These are phyloP conservation scores for Stephania cephalantha DNA, from an alignment of 164 flowering plant genomes.

Conservation along the genomic window DNA sequence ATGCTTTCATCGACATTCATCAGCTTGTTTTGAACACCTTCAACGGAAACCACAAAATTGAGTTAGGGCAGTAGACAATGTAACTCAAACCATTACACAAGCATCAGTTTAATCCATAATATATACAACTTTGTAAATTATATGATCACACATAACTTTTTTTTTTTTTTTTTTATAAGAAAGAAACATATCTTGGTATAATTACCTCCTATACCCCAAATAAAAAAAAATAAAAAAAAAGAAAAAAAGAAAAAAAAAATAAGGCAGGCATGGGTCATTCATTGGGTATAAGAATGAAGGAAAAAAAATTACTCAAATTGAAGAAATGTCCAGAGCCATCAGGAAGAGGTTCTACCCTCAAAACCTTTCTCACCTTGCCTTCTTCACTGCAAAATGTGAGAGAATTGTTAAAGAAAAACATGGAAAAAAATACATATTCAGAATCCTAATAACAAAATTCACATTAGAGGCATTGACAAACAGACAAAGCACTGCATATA, in stretches of 20 bases:
- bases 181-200: not conserved
- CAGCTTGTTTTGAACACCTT: conserved; percentile 81
- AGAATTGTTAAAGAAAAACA: not conserved
- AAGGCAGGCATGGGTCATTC: no score
- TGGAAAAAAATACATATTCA: not conserved
- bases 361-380: conserved; percentile 82
- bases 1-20: conserved; percentile 71
- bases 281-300: no score
- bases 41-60: not conserved
- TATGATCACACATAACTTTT: no score
- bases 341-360: conserved; percentile 91
- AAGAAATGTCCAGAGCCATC: conserved; percentile 97
- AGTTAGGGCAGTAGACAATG: conserved; percentile 9
- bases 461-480: not conserved
- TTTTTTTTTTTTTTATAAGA: no score
- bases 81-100: not conserved
- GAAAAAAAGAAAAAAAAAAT: no score
- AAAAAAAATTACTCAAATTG: conserved; percentile 57
- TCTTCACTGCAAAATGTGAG: conserved; percentile 61
- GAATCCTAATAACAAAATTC: not conserved
- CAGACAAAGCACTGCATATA: no score
- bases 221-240: no score
- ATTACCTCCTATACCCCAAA: not conserved
- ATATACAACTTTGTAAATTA: no score
- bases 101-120: not conserved